phyloP scores from a whole-genome alignment of 805 yeast species.

The Maudiozyma serrabonitensis region DNA sequence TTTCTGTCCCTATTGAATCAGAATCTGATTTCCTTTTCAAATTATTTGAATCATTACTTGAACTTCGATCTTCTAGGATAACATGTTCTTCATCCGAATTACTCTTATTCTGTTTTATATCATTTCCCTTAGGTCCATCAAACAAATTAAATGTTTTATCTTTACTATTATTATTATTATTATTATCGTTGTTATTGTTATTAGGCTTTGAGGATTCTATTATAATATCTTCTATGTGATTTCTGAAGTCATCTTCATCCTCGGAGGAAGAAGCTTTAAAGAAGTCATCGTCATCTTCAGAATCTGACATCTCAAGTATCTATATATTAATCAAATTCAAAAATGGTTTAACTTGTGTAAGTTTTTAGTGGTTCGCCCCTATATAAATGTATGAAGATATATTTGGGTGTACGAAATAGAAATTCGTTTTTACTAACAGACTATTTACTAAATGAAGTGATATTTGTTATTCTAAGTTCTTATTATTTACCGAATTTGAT shows the following conservation, averaged over 20 bases:
- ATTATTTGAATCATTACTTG: not conserved
- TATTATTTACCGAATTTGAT: too few relatives aligned
- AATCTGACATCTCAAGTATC: not conserved
- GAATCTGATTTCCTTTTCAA: not conserved
- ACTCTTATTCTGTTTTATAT: too few relatives aligned
- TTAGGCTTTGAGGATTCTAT: not conserved
- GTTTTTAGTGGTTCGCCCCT: too few relatives aligned
- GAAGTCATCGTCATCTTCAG: conserved; percentile 8
- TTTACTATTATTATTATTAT: not conserved
- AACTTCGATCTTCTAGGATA: not conserved
- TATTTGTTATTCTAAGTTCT: too few relatives aligned
- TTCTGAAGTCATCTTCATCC: conserved; percentile 1
- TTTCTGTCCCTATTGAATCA: not conserved
- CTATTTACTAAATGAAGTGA: too few relatives aligned
- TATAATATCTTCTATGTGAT: not conserved
- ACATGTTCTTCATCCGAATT: too few relatives aligned
- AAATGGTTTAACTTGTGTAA: too few relatives aligned
- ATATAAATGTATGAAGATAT: too few relatives aligned
- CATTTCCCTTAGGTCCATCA: too few relatives aligned
- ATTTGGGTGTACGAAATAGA: too few relatives aligned
- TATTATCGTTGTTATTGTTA: not conserved
- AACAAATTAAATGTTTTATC: not conserved
- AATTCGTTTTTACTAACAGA: too few relatives aligned
- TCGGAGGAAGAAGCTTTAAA: conserved; percentile 7
- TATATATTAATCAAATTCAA: too few relatives aligned